Conservation (phyloP, 2,329 filamentous ascomycete genomes). For the Trichoderma afroharzianum region DNA sequence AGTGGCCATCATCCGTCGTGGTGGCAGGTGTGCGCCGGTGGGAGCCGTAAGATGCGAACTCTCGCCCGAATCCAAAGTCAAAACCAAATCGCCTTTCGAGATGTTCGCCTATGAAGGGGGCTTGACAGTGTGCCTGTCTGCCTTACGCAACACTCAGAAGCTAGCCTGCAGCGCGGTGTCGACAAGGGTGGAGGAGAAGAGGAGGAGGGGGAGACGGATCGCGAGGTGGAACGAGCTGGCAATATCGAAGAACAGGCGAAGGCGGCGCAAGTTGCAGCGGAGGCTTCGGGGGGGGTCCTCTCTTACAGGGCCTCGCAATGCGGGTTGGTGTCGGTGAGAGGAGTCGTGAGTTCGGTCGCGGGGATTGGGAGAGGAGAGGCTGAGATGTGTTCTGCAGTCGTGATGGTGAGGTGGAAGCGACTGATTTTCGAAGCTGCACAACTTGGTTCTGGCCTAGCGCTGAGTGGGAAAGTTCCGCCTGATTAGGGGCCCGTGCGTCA, state of each 20-base stretch:
- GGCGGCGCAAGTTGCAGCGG: neutral
- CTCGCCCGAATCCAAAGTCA: constrained; percentile 3
- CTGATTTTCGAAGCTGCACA: constrained; percentile 31
- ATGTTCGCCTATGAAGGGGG: neutral
- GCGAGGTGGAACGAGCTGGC: constrained; percentile 4
- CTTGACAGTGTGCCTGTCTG: neutral
- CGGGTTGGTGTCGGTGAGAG: constrained; percentile 18
- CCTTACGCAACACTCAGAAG: neutral
- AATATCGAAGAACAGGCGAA: neutral
- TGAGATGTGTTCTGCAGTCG: constrained; percentile 26
- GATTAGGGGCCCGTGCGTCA: constrained; percentile 13
- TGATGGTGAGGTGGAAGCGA: constrained; percentile 28
- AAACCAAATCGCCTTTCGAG: neutral
- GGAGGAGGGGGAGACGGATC: constrained; percentile 6
- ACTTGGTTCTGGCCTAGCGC: constrained; percentile 35
- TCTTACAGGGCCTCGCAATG: constrained; percentile 21
- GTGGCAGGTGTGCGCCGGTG: constrained; percentile 33
- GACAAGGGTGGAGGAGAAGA: neutral
- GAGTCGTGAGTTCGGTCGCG: constrained; percentile 21
- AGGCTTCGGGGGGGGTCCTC: constrained; percentile 10
- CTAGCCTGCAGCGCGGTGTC: neutral
- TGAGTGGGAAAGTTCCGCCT: constrained; percentile 17
- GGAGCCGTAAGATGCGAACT: constrained; percentile 28
- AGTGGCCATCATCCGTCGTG: constrained; percentile 63
- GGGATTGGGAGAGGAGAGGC: constrained; percentile 18